Evolutionary conservation across 2,329 filamentous ascomycete genomes (phyloP), one percentile per base, ranked within the genome.

Genomic region (Alternaria sp.): DNA sequence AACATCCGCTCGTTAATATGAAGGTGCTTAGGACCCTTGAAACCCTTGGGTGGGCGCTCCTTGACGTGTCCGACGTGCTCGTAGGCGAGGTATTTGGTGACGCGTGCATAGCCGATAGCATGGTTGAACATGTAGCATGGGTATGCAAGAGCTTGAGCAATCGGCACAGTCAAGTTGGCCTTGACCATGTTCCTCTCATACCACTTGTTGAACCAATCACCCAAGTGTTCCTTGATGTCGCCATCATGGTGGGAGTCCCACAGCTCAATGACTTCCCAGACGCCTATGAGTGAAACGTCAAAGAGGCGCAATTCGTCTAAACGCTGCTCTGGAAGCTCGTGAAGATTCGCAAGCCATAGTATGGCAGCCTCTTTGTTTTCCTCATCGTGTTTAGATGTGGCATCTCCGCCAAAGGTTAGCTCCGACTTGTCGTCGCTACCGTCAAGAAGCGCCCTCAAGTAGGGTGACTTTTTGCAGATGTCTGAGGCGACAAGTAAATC

Each of bases 11-110:
- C 59, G 14, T 49, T 46, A 8, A 73, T 48, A 32, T 67, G 65
- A 4, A 59, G 40, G 22, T 63, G 49, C 16, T 60, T 64, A 12
- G 36, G 43, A 20, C 57, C 57, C 48, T 61, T 73, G 59, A 69
- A 65, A 3, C 59, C 62, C n/a, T 63, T 56, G 4, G 73, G 75
- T 4, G 60, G 64, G 5, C 50, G 52, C 48, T 76, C 75, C n/a
- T 57, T 65, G 40, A 78, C 70, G 32, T 71, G 67, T 6, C 71
- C 68, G 8, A 51, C n/a, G 12, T 58, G 57, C 36, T 77, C 60
- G 67, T 79, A 79, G 2, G 68, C 76, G 1, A 79, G 64, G n/a
- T 58, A 72, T 59, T 70, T 73, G 0, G 75, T 79, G 4, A 69
- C 64, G 0, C 45, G 44, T 0, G 63, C 60, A 40, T 77, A 79